Evolutionary conservation across 345 rosid genomes (phyloP).

Genomic region (Corymbia maculata): DNA sequence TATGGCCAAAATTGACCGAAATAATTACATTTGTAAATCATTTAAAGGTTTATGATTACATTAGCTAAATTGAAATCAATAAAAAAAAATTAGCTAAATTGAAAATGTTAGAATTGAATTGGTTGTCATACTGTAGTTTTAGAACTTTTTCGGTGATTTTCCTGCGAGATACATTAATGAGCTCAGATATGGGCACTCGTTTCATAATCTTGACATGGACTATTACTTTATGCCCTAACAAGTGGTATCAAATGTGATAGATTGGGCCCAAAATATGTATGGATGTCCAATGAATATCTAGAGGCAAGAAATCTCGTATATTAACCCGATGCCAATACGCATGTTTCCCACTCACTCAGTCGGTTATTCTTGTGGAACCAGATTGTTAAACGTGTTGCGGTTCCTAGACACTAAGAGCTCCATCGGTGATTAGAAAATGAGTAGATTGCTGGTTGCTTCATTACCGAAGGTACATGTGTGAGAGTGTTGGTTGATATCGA

Average conservation of each 20-base stretch:
- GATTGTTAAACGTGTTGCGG: background rate
- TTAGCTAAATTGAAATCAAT: background rate
- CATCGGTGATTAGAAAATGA: background rate
- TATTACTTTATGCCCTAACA: background rate
- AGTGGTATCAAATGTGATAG: background rate
- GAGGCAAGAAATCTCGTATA: background rate
- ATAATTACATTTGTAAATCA: too few relatives aligned
- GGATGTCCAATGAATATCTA: background rate
- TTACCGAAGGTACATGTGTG: background rate
- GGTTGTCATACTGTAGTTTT: accelerated
- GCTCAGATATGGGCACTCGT: background rate
- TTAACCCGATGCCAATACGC: background rate
- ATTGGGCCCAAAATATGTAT: background rate
- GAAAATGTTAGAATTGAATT: background rate
- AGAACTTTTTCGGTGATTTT: too few relatives aligned
- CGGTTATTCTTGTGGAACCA: too few relatives aligned
- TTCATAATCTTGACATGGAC: background rate
- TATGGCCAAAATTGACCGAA: background rate
- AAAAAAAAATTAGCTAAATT: background rate
- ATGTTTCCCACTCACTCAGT: background rate
- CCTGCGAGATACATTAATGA: background rate
- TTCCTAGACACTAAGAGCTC: background rate
- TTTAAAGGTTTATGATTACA: background rate
- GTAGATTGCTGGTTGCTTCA: background rate
- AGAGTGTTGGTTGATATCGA: background rate